Conservation (phyloP, 1,139 yeast species). For the Hyphopichia pseudoburtonii region DNA sequence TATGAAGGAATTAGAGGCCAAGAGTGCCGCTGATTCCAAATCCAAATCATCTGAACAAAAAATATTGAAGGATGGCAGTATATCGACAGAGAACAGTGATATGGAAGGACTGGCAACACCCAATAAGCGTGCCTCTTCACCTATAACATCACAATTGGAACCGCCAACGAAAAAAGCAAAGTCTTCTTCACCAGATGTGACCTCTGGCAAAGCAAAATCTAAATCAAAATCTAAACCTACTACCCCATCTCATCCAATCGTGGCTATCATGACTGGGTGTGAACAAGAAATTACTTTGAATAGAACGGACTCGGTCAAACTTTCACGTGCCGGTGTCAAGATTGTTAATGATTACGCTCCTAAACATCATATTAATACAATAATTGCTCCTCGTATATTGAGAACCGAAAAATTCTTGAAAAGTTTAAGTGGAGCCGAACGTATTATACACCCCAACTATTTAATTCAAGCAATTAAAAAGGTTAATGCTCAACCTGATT, state of each 20-base stretch:
- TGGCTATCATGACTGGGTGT: conserved; percentile 66
- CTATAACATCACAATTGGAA: neutral
- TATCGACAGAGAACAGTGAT: neutral
- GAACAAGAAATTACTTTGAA: conserved; percentile 43
- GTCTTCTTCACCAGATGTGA: conserved; percentile 4
- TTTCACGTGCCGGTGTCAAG: conserved; percentile 37
- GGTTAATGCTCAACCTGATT: conserved; percentile 9
- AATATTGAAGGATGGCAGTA: neutral
- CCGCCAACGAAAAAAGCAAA: conserved; percentile 7
- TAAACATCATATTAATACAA: conserved; percentile 36
- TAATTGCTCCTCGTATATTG: conserved; percentile 74
- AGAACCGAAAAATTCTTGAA: conserved; percentile 84
- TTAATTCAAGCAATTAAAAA: conserved; percentile 40
- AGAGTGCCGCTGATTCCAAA: conserved; percentile 2
- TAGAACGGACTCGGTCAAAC: conserved; percentile 30
- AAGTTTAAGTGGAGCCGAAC: conserved; percentile 33
- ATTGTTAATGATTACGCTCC: conserved; percentile 36
- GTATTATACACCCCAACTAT: conserved; percentile 50
- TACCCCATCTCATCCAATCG: conserved; percentile 18
- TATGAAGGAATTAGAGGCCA: conserved; percentile 33
- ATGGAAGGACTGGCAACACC: neutral
- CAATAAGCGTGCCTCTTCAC: neutral
- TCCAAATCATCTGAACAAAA: conserved; percentile 2
- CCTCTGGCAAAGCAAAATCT: neutral
- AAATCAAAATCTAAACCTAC: no score